These are phyloP conservation scores for Suhomyces tanzawaensis DNA, from an alignment of 805 yeast species.

Conservation along the genomic window DNA sequence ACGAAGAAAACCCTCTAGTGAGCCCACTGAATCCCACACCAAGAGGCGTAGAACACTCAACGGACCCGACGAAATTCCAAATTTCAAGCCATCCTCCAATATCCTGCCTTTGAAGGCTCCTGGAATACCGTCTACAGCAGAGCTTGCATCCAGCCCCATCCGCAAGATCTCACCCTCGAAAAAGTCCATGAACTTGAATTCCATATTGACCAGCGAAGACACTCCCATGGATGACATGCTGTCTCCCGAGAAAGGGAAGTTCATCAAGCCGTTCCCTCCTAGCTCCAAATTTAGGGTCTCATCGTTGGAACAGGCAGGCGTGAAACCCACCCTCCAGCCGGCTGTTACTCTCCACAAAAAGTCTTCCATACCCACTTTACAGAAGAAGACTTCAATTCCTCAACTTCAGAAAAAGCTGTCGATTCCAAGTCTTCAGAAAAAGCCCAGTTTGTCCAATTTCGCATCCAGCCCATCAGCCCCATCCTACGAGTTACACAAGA, in stretches of 20 bases:
- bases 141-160: conserved; percentile 16
- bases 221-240: conserved; percentile 1
- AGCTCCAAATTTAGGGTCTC: conserved; percentile 23
- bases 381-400: conserved; percentile 19
- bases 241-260: conserved; percentile 9
- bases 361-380: conserved; percentile 14
- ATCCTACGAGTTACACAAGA: conserved; percentile 5
- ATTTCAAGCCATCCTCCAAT: neutral
- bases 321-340: conserved; percentile 7
- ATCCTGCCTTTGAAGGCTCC: neutral
- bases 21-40: conserved; percentile 8
- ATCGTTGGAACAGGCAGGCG: conserved; percentile 39
- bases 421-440: conserved; percentile 13
- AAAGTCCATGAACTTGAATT: conserved; percentile 36
- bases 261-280: conserved; percentile 27
- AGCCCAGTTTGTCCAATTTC: conserved; percentile 12
- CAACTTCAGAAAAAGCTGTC: conserved; percentile 17
- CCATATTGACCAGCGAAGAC: conserved; percentile 21
- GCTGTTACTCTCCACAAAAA: conserved; percentile 15
- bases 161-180: conserved; percentile 41
- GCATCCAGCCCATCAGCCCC: conserved; percentile 12
- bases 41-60: conserved; percentile 41
- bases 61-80: conserved; percentile 37
- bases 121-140: neutral
- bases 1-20: neutral